Evolutionary conservation across 768 basidiomycete species (phyloP).

Genomic region (Tylopilus intermedius): DNA sequence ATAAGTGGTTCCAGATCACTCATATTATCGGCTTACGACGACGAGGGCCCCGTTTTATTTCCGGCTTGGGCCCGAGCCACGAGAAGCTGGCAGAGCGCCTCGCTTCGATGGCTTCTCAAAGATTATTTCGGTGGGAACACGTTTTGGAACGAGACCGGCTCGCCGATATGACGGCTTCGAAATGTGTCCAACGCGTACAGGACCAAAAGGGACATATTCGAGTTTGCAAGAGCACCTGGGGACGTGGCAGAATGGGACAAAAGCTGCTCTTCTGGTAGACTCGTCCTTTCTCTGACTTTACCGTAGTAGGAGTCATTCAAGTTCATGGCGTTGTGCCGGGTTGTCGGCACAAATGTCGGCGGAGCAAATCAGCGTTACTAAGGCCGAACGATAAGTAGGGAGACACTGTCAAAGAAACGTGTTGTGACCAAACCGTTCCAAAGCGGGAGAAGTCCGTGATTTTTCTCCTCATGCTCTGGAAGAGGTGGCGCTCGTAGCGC

Average conservation of each 20-base stretch:
- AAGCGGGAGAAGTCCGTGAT: slow-evolving; percentile 39
- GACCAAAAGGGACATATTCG: slow-evolving; percentile 66
- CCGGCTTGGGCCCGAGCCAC: slow-evolving; percentile 58
- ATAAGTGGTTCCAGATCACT: slow-evolving; percentile 47
- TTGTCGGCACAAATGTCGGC: background rate
- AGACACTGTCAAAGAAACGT: background rate
- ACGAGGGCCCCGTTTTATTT: slow-evolving; percentile 69
- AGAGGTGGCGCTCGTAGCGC: slow-evolving; percentile 42
- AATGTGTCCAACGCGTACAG: slow-evolving; percentile 55
- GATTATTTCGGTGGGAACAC: slow-evolving; percentile 63
- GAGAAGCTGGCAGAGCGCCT: slow-evolving; percentile 66
- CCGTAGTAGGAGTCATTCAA: background rate
- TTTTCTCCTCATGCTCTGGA: background rate
- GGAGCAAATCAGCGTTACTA: slow-evolving; percentile 43
- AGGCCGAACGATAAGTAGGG: slow-evolving; percentile 8
- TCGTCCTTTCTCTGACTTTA: slow-evolving; percentile 2
- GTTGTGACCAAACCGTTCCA: too few species aligned
- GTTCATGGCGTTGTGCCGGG: background rate
- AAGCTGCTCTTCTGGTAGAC: slow-evolving; percentile 78
- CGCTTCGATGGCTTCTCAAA: slow-evolving; percentile 86
- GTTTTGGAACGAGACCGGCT: slow-evolving; percentile 26
- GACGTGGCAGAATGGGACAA: slow-evolving; percentile 64
- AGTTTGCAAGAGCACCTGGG: slow-evolving; percentile 68
- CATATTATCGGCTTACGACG: slow-evolving; percentile 55
- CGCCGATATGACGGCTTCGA: slow-evolving; percentile 54